Base-by-base conservation (phyloP, 1,284 basidiomycete genomes). In the Grifola frondosa region DNA sequence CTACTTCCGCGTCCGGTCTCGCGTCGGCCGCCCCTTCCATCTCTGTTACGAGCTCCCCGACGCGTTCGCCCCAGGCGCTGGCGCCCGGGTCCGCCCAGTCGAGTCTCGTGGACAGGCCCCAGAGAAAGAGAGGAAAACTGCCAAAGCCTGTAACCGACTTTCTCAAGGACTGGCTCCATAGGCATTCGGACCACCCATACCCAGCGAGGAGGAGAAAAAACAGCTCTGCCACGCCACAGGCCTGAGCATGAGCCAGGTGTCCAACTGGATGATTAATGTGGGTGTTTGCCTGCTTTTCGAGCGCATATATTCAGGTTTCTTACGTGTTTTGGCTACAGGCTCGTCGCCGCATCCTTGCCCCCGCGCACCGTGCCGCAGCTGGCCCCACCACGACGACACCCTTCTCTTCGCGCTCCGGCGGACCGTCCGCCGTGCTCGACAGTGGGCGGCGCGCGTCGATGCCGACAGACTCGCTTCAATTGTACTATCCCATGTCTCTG, bases 141-240 rank as follows among this genome's bases (percentile, higher is more conserved):
- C 91, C 90, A 37, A 92, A 92, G 68, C 86, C 88, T 62, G 91
- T 91, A 32, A 93, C 90, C 16, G 89, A 93, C 65, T 88, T 84
- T 60, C 77, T 94, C 58, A 91, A 91, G 60, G 79, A 88, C n/a
- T 94, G 91, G 91, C 71, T 94, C 28, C 84, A 94, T 59, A 80
- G 85, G 48, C 90, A 94, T 61, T 86, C 87, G 3, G 86, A 90
- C 60, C 90, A 94, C 57, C 91, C 91, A 8, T 94, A 94, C 62
- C 91, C 91, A 87, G 82, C 50, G 89, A 94, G 61, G 88, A 92
- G 54, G 91, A 94, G 73, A 94, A 94, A 70, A 90, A 91, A 58
- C 82, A 86, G 59, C 69, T 94, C 47, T 93, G 91, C 67, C 79
- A 85, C 57, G 83, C 85, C 37, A 94, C 90, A 1, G 88, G 88